These are phyloP conservation scores for Neurospora africana DNA, from an alignment of 495 filamentous ascomycete species.

Conservation along the genomic window DNA sequence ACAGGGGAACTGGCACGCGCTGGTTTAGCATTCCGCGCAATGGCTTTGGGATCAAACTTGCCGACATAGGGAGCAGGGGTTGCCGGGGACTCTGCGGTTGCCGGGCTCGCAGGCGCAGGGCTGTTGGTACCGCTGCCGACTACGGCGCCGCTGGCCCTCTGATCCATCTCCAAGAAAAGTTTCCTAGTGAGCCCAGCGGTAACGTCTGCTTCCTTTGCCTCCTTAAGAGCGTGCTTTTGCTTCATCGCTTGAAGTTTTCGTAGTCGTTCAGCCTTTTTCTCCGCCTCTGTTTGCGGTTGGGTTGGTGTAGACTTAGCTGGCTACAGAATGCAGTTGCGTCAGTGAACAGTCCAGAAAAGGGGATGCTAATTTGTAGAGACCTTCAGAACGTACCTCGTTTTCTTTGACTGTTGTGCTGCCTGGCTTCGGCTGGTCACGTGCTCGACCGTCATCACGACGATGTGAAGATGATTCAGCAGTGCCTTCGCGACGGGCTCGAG, in stretches of 20 bases:
- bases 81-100: slow-evolving; percentile 31
- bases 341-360: slow-evolving; percentile 1
- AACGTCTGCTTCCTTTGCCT: slow-evolving; percentile 63
- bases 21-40: slow-evolving; percentile 60
- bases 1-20: slow-evolving; percentile 32
- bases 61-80: slow-evolving; percentile 50
- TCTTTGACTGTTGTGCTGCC: slow-evolving; percentile 34
- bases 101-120: slow-evolving; percentile 46
- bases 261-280: slow-evolving; percentile 74
- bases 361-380: neutral
- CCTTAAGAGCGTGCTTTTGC: slow-evolving; percentile 73
- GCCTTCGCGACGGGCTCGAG: slow-evolving; percentile 58
- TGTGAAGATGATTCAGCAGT: slow-evolving; percentile 65
- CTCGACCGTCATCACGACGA: slow-evolving; percentile 55
- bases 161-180: slow-evolving; percentile 66
- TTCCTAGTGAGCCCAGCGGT: slow-evolving; percentile 50
- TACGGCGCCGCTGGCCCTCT: slow-evolving; percentile 49
- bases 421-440: slow-evolving; percentile 36
- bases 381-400: slow-evolving; percentile 39
- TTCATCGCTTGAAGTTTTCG: slow-evolving; percentile 89
- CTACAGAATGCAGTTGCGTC: slow-evolving; percentile 20
- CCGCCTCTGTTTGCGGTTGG: slow-evolving; percentile 56
- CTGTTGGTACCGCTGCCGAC: slow-evolving; percentile 29
- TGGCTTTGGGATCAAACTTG: slow-evolving; percentile 85
- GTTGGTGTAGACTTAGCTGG: slow-evolving; percentile 41